Evolutionary conservation across 495 filamentous ascomycete species (phyloP), one percentile per base, ranked within the genome.

Genomic region (Podospora pseudopauciseta): DNA sequence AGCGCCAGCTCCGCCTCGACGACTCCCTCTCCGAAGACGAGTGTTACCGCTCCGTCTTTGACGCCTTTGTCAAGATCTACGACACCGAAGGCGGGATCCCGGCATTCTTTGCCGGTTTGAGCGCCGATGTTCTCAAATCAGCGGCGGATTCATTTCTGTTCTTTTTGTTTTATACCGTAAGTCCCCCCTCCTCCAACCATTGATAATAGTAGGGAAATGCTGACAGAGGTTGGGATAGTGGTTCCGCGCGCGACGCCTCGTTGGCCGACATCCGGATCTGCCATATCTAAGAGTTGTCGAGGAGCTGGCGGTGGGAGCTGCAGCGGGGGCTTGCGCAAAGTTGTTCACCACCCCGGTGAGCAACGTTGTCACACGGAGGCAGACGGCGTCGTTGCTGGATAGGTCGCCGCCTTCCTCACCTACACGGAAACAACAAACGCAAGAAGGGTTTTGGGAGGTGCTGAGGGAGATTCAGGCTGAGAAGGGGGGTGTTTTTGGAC

Each of bases 281-380:
- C 85, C 79, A 61, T 82, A 81, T 3, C 81, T 96, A 0, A 85
- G 88, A 2, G 81, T 88, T 2, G 58, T 89, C 18, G 91, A 95
- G 67, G 92, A 97, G 73, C 82, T 97, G 2, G 84, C 83, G 7
- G 84, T 96, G 20, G 93, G 94, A 0, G 84, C 94, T 19, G 72
- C 89, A 0, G 94, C 94, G 1, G 91, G 93, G 0, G 89, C 92
- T 0, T 89, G 90, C 67, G 86, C 92, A 0, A 92, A 90, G 71
- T 74, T 91, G 55, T 87, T 93, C 68, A 94, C 93, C 0, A 92
- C 93, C 0, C 94, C 94, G 0, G 80, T 96, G 23, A 84, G 90
- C 54, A 97, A 93, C 71, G 88, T 97, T 59, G 92, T 96, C 19
- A 92, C 93, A 0, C 78, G 92, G 19, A 89, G 91, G 75, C 93